Evolutionary conservation across 306 rosid genomes (phyloP).

Genomic region (Dalbergia cochinchinensis): DNA sequence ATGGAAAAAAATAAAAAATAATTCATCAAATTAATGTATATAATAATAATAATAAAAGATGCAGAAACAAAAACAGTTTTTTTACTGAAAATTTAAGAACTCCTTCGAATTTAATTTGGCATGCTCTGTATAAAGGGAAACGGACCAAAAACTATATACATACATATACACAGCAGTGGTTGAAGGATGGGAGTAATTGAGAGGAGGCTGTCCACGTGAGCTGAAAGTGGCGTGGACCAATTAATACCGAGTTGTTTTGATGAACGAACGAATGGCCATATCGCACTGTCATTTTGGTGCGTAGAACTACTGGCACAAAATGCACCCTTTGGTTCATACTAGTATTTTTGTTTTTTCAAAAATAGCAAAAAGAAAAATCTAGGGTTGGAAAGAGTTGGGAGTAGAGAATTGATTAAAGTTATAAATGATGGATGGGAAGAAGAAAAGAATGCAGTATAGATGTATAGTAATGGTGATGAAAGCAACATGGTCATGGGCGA

Average conservation of each 20-base stretch:
- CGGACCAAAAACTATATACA: too few species aligned
- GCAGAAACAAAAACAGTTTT: too few species aligned
- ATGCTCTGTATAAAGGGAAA: constrained; percentile 30
- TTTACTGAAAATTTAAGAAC: too few species aligned
- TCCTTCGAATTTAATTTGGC: constrained; percentile 14
- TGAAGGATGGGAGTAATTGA: neutral
- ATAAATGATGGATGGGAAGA: constrained; percentile 26
- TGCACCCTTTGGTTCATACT: neutral
- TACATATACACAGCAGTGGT: too few species aligned
- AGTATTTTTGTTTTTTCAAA: neutral
- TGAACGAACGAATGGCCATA: too few species aligned
- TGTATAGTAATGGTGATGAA: neutral
- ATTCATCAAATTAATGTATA: too few species aligned
- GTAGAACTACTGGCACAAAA: constrained; percentile 3
- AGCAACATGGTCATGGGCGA: neutral
- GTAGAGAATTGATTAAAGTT: constrained; percentile 41
- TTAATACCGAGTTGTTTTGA: constrained; percentile 21
- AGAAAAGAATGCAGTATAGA: neutral
- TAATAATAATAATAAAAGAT: too few species aligned
- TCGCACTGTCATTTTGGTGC: constrained; percentile 30
- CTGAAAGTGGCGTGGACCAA: constrained; percentile 18
- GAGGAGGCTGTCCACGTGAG: constrained; percentile 43
- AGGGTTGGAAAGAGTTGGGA: constrained; percentile 49
- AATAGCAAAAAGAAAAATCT: neutral
- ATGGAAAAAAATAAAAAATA: too few species aligned